Percentiles rank a stretch among this genome's conserved stretches.
Evolutionary conservation across 1,284 basidiomycete genomes (phyloP).

Genomic region (Boletus sp.): DNA sequence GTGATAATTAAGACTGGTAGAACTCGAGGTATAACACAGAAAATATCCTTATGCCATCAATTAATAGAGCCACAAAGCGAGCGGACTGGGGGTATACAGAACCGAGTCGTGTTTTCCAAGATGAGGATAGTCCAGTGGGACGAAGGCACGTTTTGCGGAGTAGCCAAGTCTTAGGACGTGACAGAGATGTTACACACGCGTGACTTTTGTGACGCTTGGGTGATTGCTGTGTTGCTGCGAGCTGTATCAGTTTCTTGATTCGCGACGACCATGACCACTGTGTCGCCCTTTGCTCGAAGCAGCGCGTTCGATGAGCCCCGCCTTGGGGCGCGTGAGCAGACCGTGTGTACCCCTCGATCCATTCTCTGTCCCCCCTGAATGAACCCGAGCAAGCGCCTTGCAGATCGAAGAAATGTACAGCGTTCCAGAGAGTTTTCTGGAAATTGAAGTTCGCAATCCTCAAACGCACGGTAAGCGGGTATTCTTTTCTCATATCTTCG

Average conservation of each 20-base stretch:
- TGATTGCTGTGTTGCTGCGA: constrained; percentile 26
- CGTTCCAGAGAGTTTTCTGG: constrained; percentile 94
- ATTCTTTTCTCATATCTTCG: background rate
- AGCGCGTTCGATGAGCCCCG: constrained; percentile 72
- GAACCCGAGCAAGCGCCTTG: constrained; percentile 34
- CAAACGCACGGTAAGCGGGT: constrained; percentile 83
- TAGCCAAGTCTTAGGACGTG: too few relatives aligned
- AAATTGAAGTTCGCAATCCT: constrained; percentile 96
- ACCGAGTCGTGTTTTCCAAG: too few relatives aligned
- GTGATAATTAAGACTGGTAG: constrained; percentile 2
- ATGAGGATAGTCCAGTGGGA: too few relatives aligned
- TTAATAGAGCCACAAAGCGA: too few relatives aligned
- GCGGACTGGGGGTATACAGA: too few relatives aligned
- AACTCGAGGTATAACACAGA: background rate
- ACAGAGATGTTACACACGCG: constrained; percentile 29
- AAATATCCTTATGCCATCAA: background rate
- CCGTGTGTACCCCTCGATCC: constrained; percentile 49
- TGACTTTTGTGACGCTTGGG: constrained; percentile 25
- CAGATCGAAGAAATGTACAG: constrained; percentile 99
- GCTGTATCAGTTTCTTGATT: constrained; percentile 14
- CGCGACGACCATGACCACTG: constrained; percentile 50
- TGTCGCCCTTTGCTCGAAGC: constrained; percentile 77
- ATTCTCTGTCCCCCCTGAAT: constrained; percentile 23
- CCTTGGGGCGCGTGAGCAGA: constrained; percentile 71
- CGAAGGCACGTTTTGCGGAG: too few relatives aligned